Evolutionary conservation across 768 basidiomycete genomes (phyloP).

Genomic region (Mycena haematopus): DNA sequence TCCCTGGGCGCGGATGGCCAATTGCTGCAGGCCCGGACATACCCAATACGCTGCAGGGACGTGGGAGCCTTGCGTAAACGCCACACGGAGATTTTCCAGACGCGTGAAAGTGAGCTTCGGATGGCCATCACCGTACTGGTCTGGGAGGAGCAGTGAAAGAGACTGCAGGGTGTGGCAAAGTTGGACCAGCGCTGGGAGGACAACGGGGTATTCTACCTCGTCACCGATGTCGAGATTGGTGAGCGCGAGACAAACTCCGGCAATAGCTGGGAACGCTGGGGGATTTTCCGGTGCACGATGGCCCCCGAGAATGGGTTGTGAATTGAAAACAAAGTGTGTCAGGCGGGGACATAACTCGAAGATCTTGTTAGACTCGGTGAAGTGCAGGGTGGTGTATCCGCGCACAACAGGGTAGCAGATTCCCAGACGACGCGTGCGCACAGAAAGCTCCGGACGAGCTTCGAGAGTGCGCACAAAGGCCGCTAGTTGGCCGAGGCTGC

Average conservation of each 20-base stretch:
- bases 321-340: slow-evolving; percentile 9
- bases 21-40: background rate
- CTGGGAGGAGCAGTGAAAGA: background rate
- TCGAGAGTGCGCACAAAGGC: slow-evolving; percentile 32
- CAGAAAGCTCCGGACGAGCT: background rate
- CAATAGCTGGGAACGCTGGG: background rate
- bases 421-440: slow-evolving; percentile 24
- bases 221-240: background rate
- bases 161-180: background rate
- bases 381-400: slow-evolving; percentile 21
- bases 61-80: background rate
- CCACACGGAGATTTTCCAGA: slow-evolving; percentile 10
- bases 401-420: slow-evolving; percentile 20
- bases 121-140: background rate
- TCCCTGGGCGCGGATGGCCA: background rate
- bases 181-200: background rate
- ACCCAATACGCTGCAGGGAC: background rate
- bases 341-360: slow-evolving; percentile 15
- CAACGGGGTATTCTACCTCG: background rate
- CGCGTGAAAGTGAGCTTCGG: slow-evolving; percentile 1
- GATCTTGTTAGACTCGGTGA: background rate
- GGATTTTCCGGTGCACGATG: background rate
- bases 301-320: background rate
- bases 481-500: slow-evolving; percentile 31
- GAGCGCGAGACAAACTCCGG: background rate